Base-by-base conservation (phyloP, 2,329 filamentous ascomycete genomes). In the Pseudogymnoascus sp. region DNA sequence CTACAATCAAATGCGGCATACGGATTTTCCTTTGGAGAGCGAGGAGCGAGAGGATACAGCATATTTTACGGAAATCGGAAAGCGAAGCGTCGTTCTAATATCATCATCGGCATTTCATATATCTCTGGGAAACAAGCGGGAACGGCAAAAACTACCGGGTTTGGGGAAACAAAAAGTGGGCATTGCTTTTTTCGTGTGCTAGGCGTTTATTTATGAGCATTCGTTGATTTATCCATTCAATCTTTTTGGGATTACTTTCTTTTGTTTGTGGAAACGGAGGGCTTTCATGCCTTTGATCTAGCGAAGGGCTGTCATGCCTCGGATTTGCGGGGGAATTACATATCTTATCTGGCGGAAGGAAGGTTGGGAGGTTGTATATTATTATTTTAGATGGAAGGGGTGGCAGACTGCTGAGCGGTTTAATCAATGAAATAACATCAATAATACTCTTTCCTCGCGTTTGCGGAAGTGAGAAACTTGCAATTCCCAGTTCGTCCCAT, bases 71-170 rank as follows among this genome's bases (percentile, higher is more conserved):
- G 25, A 42, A 21, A 42, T 15, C 15, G 39, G 18, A 18, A 21
- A 48, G 42, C 42, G 42, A 21, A 40, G 37, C 37, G 37, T 18
- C 18, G 18, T 18, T 40, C 15, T 48, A 15, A 29, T 48, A 48
- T 48, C 25, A 45, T 45, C 40, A 29, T 48, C 42, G 42, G 42
- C 42, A 48, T 48, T 48, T 48, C 42, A 48, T 48, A 48, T 48
- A 18, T 13, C 8, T 40, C 18, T 27, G 25, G 42, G 42, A 48
- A 45, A 45, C 25, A 18, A 48, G 42, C 42, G 42, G 42, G 42
- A 48, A 37, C 8, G 42, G 42, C 42, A 48, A 48, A 48, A 48
- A n/a, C 18, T 18, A 18, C 18, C 18, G 13, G 42, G 8, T 18
- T 18, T 3, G 2, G 37, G 42, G 10, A 6, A 4, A 4, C 13